Percentiles rank a stretch among this genome's conserved stretches.
Conservation (phyloP, 495 filamentous ascomycete genomes). For the Friedmanniomyces simplex region DNA sequence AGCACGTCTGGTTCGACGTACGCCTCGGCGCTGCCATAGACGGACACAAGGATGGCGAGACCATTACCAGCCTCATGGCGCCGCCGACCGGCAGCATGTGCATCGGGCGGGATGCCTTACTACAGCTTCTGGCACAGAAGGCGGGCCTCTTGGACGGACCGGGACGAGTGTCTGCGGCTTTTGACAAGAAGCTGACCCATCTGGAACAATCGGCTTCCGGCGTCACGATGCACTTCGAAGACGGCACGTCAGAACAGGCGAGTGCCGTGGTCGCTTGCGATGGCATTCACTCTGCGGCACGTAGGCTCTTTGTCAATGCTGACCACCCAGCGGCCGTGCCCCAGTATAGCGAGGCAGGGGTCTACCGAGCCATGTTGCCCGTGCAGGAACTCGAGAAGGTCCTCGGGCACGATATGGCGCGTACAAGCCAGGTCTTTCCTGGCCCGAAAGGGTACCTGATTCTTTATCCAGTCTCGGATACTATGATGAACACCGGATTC, state of each 20-base stretch:
- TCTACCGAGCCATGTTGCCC: conserved; percentile 13
- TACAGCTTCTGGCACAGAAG: conserved; percentile 5
- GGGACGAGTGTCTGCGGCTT: conserved; percentile 1
- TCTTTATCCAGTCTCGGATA: conserved; percentile 16
- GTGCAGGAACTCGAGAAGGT: neutral
- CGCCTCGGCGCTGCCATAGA: conserved; percentile 13
- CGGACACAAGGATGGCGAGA: conserved; percentile 2
- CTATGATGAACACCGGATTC: conserved; percentile 13
- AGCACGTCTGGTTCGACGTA: conserved; percentile 17
- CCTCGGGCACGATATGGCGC: conserved; percentile 7
- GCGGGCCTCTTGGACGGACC: neutral
- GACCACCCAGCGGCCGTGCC: conserved; percentile 1
- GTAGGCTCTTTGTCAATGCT: neutral
- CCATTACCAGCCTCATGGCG: conserved; percentile 4
- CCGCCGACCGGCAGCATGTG: conserved; percentile 13
- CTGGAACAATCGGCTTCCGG: neutral
- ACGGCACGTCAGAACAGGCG: conserved; percentile 7
- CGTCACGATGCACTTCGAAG: conserved; percentile 9
- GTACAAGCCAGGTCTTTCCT: conserved; percentile 1
- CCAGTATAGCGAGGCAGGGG: conserved; percentile 1
- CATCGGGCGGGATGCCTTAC: conserved; percentile 5
- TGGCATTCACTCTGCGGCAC: conserved; percentile 17
- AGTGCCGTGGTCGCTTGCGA: conserved; percentile 12
- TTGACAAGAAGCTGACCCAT: conserved; percentile 15
- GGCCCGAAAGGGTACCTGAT: conserved; percentile 16